phyloP scores from a whole-genome alignment of 2,329 filamentous ascomycete genomes.

The Phialophora chinensis region DNA sequence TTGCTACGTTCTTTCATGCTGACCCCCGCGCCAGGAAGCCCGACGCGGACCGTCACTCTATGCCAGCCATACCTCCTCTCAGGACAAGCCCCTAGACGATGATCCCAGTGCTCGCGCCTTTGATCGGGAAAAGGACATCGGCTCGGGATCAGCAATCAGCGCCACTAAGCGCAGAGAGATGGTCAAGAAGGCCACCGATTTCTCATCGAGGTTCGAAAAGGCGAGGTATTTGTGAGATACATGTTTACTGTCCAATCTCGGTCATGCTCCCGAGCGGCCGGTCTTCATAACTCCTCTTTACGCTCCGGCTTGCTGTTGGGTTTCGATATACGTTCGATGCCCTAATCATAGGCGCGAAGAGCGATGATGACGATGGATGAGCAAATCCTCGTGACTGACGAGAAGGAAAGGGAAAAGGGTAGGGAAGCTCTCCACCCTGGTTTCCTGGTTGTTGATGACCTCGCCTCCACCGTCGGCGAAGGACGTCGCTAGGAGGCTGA shows the following conservation, averaged over 20 bases:
- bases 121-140: slow-evolving; percentile 94
- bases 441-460: neutral
- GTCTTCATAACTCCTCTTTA: neutral
- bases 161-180: slow-evolving; percentile 77
- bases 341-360: neutral
- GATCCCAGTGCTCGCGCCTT: slow-evolving; percentile 90
- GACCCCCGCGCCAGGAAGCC: slow-evolving; percentile 50
- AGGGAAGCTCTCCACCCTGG: neutral
- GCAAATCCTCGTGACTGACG: neutral
- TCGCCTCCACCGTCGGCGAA: neutral
- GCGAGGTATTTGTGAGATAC: slow-evolving; percentile 64
- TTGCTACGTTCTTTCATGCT: neutral
- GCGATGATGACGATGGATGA: neutral
- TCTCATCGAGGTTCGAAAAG: slow-evolving; percentile 79
- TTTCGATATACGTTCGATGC: neutral
- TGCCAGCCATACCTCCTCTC: slow-evolving; percentile 60
- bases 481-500: neutral
- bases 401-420: neutral
- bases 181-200: slow-evolving; percentile 78
- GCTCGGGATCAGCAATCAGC: slow-evolving; percentile 72
- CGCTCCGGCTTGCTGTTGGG: neutral
- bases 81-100: slow-evolving; percentile 72
- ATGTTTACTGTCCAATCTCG: neutral
- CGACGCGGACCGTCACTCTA: slow-evolving; percentile 64
- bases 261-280: neutral